A percentile compares a stretch with the other conserved stretches of the same genome.
Conservation (phyloP, 2,329 filamentous ascomycete genomes). For the Ascochyta clinopodiicola region DNA sequence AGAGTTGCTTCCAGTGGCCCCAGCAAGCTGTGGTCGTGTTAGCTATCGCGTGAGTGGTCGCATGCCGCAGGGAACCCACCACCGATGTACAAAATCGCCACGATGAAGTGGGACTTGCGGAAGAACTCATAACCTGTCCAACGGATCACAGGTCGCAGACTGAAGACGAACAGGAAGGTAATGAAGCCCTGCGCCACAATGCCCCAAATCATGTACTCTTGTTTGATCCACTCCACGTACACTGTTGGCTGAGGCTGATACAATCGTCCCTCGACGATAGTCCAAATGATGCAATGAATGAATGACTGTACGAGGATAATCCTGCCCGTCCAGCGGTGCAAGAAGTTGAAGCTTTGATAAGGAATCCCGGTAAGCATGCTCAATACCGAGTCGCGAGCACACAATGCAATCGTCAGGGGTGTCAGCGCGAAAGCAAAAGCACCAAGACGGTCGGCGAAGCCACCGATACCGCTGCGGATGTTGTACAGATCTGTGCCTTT, state of each 20-base stretch:
- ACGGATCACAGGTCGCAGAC: conserved; percentile 63
- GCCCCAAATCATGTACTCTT: conserved; percentile 75
- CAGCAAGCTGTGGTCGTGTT: conserved; percentile 61
- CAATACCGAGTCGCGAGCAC: conserved; percentile 70
- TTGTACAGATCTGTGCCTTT: conserved; percentile 64
- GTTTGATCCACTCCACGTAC: conserved; percentile 62
- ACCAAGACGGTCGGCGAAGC: conserved; percentile 71
- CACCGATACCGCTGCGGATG: conserved; percentile 68
- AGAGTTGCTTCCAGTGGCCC: conserved; percentile 72
- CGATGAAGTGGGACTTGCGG: conserved; percentile 72
- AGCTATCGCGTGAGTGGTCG: not conserved
- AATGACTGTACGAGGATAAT: conserved; percentile 71
- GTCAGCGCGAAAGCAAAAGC: conserved; percentile 74
- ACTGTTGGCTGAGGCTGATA: conserved; percentile 73
- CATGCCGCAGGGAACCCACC: not conserved
- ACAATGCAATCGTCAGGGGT: conserved; percentile 69
- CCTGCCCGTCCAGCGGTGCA: conserved; percentile 77
- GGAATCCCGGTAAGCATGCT: conserved; percentile 73
- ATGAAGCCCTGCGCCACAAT: conserved; percentile 70
- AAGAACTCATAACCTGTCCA: conserved; percentile 78
- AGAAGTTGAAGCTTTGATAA: conserved; percentile 73
- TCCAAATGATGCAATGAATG: conserved; percentile 75
- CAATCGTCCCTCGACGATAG: conserved; percentile 66
- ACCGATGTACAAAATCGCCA: conserved; percentile 74
- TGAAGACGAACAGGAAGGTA: conserved; percentile 65